These are phyloP conservation scores for Chlorella sp. DNA, from an alignment of 139 green algal genomes.

Conservation along the genomic window DNA sequence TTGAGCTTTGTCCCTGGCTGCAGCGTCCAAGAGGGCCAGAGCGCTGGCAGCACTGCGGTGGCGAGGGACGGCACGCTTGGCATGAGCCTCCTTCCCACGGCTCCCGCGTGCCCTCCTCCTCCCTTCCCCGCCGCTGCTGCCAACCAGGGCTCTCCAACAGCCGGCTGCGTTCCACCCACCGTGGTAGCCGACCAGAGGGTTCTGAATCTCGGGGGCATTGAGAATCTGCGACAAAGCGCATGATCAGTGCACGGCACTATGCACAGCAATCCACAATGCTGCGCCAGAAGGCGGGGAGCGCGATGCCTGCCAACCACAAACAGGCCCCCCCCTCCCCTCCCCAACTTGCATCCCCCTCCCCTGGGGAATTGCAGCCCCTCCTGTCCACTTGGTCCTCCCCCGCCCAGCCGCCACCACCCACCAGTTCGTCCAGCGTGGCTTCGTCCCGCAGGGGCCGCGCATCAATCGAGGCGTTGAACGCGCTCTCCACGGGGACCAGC, in stretches of 20 bases:
- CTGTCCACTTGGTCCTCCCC: too few relatives aligned
- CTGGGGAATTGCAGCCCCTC: too few relatives aligned
- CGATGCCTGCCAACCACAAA: too few relatives aligned
- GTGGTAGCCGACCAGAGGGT: conserved; percentile 27
- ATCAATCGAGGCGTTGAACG: conserved; percentile 18
- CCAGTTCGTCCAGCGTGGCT: conserved; percentile 15
- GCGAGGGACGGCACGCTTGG: background rate
- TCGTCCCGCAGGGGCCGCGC: conserved; percentile 24
- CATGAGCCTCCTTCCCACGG: background rate
- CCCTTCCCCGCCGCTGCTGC: background rate
- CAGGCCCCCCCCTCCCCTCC: too few relatives aligned
- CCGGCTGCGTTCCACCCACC: background rate
- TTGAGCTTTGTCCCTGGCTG: conserved; percentile 2
- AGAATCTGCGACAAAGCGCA: too few relatives aligned
- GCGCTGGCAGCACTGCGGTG: conserved; percentile 22
- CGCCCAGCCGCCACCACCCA: too few relatives aligned
- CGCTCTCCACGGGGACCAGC: conserved; percentile 33
- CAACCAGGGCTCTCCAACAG: background rate
- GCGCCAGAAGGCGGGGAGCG: too few relatives aligned
- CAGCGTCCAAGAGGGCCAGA: conserved; percentile 32
- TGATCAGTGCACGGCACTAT: too few relatives aligned
- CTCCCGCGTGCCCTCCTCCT: background rate
- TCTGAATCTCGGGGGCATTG: conserved; percentile 20
- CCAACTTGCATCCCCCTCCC: too few relatives aligned
- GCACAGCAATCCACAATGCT: too few relatives aligned